Evolutionary conservation across 345 rosid genomes (phyloP).

Genomic region (Pistacia integerrima): DNA sequence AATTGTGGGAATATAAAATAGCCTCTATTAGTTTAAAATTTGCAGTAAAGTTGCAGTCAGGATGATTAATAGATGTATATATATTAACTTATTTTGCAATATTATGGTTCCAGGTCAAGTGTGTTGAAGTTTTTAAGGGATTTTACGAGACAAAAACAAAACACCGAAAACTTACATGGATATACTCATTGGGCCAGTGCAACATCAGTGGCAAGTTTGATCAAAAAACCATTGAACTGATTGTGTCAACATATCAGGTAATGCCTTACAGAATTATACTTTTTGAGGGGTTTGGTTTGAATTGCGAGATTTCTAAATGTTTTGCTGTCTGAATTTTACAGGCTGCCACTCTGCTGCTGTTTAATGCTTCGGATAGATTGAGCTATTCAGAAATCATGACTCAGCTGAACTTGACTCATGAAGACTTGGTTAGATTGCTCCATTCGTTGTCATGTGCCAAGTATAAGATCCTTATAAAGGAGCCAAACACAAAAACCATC

Average conservation of each 20-base stretch:
- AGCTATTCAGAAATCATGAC: slow-evolving; percentile 80
- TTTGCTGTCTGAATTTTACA: slow-evolving; percentile 27
- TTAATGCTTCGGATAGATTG: slow-evolving; percentile 76
- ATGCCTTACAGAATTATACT: not conserved
- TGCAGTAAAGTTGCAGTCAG: not conserved
- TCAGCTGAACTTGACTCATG: slow-evolving; percentile 81
- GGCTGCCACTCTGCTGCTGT: slow-evolving; percentile 88
- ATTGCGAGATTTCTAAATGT: not conserved
- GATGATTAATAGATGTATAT: not conserved
- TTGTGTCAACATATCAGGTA: slow-evolving; percentile 89
- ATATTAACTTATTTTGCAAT: not conserved
- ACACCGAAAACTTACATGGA: slow-evolving; percentile 76
- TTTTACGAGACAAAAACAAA: slow-evolving; percentile 63
- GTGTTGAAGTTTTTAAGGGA: slow-evolving; percentile 64
- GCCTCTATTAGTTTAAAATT: not conserved
- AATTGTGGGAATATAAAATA: not conserved
- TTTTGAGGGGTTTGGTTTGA: not conserved
- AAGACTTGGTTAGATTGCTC: slow-evolving; percentile 83
- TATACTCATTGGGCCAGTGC: slow-evolving; percentile 67
- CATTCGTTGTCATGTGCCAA: slow-evolving; percentile 88
- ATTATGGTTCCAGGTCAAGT: slow-evolving; percentile 54
- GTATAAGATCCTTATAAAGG: slow-evolving; percentile 75
- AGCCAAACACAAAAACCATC: slow-evolving; percentile 61
- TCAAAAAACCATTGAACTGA: slow-evolving; percentile 58
- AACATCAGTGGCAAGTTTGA: slow-evolving; percentile 64